phyloP scores from a whole-genome alignment of 2,329 filamentous ascomycete genomes.

The Monosporascus sp. region DNA sequence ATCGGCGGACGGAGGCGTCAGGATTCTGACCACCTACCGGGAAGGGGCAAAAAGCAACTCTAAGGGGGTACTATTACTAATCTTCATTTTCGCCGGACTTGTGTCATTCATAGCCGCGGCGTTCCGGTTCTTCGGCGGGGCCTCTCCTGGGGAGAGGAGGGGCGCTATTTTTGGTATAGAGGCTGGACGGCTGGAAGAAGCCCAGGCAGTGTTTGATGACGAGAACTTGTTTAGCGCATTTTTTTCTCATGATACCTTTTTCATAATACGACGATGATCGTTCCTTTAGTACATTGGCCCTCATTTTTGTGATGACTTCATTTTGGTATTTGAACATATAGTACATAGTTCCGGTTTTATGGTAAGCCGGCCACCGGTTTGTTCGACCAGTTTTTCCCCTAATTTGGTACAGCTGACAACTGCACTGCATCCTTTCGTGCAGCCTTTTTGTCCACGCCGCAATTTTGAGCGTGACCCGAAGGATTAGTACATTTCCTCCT shows the following conservation, averaged over 20 bases:
- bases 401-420: background rate
- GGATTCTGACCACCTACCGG: too few relatives aligned
- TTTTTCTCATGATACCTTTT: background rate
- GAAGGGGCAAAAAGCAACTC: too few relatives aligned
- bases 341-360: background rate
- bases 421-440: background rate
- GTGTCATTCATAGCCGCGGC: slow-evolving; percentile 5
- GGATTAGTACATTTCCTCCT: background rate
- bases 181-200: background rate
- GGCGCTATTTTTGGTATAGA: too few relatives aligned
- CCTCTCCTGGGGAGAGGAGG: background rate
- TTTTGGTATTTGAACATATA: background rate
- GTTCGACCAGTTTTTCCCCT: background rate
- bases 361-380: background rate
- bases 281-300: background rate
- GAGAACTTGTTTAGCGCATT: background rate
- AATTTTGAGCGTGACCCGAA: background rate
- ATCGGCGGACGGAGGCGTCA: too few relatives aligned
- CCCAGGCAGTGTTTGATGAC: background rate
- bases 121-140: slow-evolving; percentile 1
- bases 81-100: slow-evolving; percentile 2
- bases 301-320: background rate
- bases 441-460: background rate
- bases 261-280: background rate
- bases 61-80: background rate